A percentile compares a stretch with the other conserved stretches of the same genome.
Conservation (phyloP, 768 basidiomycete species). For the Fomitopsis pulvina region DNA sequence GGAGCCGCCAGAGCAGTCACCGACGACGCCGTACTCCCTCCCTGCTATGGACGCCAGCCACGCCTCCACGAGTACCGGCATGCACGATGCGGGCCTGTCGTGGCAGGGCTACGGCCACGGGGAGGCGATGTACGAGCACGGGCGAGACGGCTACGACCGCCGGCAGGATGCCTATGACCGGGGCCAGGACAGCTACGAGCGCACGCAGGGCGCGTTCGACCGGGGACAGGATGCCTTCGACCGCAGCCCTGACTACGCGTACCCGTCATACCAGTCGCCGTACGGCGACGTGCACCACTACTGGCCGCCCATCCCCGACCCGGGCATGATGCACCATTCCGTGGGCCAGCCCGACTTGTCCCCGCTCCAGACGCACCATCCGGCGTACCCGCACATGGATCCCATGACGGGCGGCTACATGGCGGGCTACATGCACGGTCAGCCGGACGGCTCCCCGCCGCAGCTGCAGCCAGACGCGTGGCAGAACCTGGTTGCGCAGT, state of each 20-base stretch:
- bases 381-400: constrained; percentile 3
- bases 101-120: constrained; percentile 11
- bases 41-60: background rate
- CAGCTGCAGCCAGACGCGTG: constrained; percentile 17
- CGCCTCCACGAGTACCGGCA: background rate
- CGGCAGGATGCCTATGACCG: background rate
- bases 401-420: background rate
- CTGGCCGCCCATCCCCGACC: background rate
- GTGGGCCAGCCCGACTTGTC: constrained; percentile 15
- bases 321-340: constrained; percentile 1
- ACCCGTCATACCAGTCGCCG: background rate
- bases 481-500: constrained; percentile 21
- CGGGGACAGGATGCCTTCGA: background rate
- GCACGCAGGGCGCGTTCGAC: background rate
- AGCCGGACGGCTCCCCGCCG: constrained; percentile 9
- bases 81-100: constrained; percentile 1
- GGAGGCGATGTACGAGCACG: constrained; percentile 1
- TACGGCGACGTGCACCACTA: background rate
- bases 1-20: constrained; percentile 4
- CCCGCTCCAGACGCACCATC: constrained; percentile 5
- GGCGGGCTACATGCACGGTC: constrained; percentile 5
- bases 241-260: background rate
- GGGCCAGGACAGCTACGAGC: constrained; percentile 2
- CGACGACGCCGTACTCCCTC: background rate
- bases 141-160: background rate